Percentiles rank a stretch among this genome's conserved stretches.
Evolutionary conservation across 306 rosid genomes (phyloP).

Genomic region (Vicia villosa): DNA sequence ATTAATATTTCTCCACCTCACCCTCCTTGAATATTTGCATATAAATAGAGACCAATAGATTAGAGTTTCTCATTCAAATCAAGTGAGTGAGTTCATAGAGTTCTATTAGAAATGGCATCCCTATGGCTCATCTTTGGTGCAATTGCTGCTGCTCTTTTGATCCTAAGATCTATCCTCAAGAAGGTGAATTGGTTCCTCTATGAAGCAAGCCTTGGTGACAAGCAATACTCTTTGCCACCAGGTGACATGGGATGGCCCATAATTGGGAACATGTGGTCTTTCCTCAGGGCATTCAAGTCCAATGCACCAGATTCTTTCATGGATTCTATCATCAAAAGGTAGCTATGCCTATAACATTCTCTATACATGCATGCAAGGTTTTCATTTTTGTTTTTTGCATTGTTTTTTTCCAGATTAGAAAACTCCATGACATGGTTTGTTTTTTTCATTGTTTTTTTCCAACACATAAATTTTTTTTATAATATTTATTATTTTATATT

Average conservation of each 20-base stretch:
- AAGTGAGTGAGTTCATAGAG: neutral
- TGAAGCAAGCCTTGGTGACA: conserved; percentile 55
- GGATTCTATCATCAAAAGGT: conserved; percentile 57
- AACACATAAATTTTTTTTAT: too few relatives aligned
- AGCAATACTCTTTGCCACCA: conserved; percentile 62
- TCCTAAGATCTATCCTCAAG: conserved; percentile 43
- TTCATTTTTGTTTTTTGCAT: neutral
- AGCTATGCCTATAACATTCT: neutral
- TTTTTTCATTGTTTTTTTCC: too few relatives aligned
- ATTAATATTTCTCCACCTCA: too few relatives aligned
- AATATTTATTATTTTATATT: too few relatives aligned
- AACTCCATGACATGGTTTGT: neutral
- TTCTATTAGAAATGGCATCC: neutral
- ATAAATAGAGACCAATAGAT: neutral
- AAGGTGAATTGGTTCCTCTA: conserved; percentile 57
- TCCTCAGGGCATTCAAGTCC: conserved; percentile 78
- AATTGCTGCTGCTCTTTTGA: conserved; percentile 23
- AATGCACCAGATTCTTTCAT: conserved; percentile 68
- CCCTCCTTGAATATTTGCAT: neutral
- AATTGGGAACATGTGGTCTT: conserved; percentile 88
- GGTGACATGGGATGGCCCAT: conserved; percentile 85
- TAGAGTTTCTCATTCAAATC: neutral
- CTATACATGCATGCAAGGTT: neutral
- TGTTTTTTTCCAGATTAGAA: neutral
- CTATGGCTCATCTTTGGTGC: neutral